A percentile compares a stretch with the other conserved stretches of the same genome.
Evolutionary conservation across 106 monocot species (phyloP).

Genomic region (Dendrobium officinale): DNA sequence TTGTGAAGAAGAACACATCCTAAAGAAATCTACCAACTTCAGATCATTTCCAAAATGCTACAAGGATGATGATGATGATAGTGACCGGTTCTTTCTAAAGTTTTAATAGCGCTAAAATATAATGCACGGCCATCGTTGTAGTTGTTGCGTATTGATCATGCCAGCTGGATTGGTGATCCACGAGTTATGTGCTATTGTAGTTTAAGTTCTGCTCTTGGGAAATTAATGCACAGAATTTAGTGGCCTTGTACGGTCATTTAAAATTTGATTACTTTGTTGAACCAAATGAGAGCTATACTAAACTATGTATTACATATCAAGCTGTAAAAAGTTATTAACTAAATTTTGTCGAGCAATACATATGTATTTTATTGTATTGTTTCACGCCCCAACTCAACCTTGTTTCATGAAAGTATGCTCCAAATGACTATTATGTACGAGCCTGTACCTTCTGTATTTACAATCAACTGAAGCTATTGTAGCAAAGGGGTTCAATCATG

Average conservation of each 20-base stretch:
- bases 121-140: neutral
- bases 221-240: neutral
- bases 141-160: neutral
- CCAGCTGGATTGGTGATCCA: neutral
- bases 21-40: too few species aligned
- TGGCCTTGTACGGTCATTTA: neutral
- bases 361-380: neutral
- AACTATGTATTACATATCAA: neutral
- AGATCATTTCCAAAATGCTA: too few species aligned
- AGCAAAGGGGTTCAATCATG: neutral
- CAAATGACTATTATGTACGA: neutral
- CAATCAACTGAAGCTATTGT: neutral
- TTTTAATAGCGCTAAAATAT: too few species aligned
- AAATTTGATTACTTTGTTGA: neutral
- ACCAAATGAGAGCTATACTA: neutral
- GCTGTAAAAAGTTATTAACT: neutral
- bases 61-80: too few species aligned
- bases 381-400: neutral
- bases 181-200: neutral
- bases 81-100: too few species aligned
- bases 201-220: neutral
- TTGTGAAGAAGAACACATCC: too few species aligned
- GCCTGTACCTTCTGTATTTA: neutral
- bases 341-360: too few species aligned
- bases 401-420: neutral